phyloP scores from a whole-genome alignment of 208 protist genomes.

The Leishmania tarentolae region DNA sequence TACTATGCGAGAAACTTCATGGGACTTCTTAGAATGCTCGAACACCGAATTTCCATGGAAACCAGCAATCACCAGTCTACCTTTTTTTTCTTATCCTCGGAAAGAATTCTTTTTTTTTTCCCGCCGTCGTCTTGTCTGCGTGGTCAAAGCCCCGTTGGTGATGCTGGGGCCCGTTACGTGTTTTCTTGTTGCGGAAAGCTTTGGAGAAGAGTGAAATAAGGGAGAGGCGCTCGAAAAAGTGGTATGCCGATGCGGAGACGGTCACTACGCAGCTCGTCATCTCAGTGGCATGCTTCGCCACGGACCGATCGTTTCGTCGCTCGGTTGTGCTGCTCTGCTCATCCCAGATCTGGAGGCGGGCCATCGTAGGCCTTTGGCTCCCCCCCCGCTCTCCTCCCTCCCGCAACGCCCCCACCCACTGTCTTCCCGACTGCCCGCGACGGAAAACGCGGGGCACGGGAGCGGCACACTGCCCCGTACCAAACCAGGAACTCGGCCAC shows the following conservation, averaged over 20 bases:
- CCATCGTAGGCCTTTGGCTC: background rate
- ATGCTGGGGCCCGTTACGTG: background rate
- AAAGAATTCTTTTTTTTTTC: background rate
- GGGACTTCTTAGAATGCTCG: background rate
- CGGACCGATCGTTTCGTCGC: background rate
- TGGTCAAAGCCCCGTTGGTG: slow-evolving; percentile 1
- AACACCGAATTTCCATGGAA: background rate
- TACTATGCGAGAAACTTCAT: background rate
- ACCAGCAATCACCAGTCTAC: background rate
- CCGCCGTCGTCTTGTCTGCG: background rate
- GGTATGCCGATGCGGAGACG: too few species aligned
- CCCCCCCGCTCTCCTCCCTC: background rate
- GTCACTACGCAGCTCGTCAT: background rate
- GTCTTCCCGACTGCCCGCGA: background rate
- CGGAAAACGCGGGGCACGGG: background rate
- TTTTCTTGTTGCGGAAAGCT: background rate
- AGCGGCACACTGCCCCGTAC: too few species aligned
- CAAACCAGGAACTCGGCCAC: background rate
- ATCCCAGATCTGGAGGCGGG: background rate
- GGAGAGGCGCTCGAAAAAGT: background rate
- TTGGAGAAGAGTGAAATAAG: too few species aligned
- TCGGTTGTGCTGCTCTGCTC: too few species aligned
- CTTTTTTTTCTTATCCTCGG: background rate
- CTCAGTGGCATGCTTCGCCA: background rate
- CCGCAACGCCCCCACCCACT: background rate